Evolutionary conservation across 23 red algal genomes (phyloP).

Genomic region (Agarophyton chilense): DNA sequence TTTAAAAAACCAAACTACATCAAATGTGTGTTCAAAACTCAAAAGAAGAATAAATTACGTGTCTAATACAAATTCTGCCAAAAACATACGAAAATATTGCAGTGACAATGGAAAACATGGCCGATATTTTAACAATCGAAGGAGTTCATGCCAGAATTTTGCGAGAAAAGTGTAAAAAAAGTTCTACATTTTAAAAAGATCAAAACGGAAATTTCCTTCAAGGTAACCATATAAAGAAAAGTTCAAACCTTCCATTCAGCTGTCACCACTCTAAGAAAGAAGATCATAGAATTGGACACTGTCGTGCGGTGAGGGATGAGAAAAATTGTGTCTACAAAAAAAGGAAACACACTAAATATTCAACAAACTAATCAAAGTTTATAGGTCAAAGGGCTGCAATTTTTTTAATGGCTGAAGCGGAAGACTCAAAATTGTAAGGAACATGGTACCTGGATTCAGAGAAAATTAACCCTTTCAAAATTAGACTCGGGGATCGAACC

Average conservation of each 20-base stretch:
- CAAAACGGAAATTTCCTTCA: too few species aligned
- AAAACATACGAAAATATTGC: not conserved
- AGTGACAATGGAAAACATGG: too few species aligned
- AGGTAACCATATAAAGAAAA: not conserved
- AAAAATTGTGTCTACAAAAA: not conserved
- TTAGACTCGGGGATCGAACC: too few species aligned
- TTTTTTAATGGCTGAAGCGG: constrained; percentile 17
- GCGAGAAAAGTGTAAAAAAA: not conserved
- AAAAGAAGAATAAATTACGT: not conserved
- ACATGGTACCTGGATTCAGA: constrained; percentile 11
- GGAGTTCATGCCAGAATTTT: not conserved
- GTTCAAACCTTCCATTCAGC: not conserved
- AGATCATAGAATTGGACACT: not conserved
- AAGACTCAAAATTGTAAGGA: not conserved
- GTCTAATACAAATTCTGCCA: not conserved
- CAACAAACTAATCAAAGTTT: too few species aligned
- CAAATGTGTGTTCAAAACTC: too few species aligned
- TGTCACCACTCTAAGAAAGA: not conserved
- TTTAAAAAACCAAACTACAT: not conserved
- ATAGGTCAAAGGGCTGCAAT: not conserved
- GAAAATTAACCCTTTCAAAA: too few species aligned
- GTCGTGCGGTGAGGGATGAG: not conserved
- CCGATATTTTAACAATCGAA: not conserved
- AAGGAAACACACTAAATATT: too few species aligned
- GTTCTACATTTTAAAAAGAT: not conserved